Conservation (phyloP, 1,284 basidiomycete genomes). For the Erythrobasidium hasegawianum region DNA sequence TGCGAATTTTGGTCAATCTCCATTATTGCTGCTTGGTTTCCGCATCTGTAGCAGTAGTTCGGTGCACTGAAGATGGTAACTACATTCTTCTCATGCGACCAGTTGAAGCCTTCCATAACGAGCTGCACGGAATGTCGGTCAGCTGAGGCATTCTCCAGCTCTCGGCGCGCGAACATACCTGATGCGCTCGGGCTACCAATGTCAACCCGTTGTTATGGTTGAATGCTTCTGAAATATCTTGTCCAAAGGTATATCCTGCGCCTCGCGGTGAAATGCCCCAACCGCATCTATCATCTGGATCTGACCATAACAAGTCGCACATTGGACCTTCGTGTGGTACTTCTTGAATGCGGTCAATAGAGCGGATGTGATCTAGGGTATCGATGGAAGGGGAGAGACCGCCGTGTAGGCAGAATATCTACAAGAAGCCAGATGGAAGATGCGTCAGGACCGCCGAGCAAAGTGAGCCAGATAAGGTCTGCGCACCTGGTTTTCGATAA, state of each 20-base stretch:
- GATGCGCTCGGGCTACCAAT: constrained; percentile 74
- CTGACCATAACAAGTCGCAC: constrained; percentile 98
- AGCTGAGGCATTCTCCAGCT: no score
- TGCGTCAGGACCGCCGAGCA: neutral
- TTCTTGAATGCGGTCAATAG: constrained; percentile 97
- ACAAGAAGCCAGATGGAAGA: neutral
- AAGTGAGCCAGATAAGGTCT: neutral
- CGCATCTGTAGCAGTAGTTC: constrained; percentile 86
- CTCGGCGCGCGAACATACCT: constrained; percentile 53
- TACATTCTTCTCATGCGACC: constrained; percentile 99
- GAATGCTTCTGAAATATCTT: constrained; percentile 96
- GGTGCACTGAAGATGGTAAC: constrained; percentile 99
- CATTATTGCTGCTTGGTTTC: constrained; percentile 99
- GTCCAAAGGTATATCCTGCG: constrained; percentile 98
- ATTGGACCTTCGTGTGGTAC: constrained; percentile 99
- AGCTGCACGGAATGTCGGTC: constrained; percentile 85
- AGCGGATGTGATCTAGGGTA: constrained; percentile 96
- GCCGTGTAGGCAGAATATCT: constrained; percentile 99
- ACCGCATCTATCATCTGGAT: constrained; percentile 97
- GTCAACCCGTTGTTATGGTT: constrained; percentile 99
- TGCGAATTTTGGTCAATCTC: constrained; percentile 89
- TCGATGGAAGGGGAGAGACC: constrained; percentile 98
- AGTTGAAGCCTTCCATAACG: constrained; percentile 97
- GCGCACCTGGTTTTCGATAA: constrained; percentile 63
- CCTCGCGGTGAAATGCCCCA: constrained; percentile 99